Conservation (phyloP, 2,329 filamentous ascomycete species). For the Whalleya microplaca region DNA sequence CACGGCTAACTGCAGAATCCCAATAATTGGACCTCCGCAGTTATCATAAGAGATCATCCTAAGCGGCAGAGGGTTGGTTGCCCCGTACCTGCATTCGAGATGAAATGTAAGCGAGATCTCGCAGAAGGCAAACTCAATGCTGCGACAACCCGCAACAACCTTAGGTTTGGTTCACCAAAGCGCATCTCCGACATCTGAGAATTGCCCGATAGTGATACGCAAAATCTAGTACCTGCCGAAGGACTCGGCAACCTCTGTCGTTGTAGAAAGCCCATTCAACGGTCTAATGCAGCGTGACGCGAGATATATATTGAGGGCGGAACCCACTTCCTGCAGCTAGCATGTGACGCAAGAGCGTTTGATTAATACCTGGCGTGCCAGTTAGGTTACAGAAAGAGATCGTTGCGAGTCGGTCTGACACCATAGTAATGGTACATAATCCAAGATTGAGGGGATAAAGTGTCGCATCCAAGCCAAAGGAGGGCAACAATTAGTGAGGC, state of each 20-base stretch:
- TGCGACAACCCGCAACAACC: slow-evolving; percentile 22
- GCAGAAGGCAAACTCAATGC: slow-evolving; percentile 16
- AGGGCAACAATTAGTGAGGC: too few species aligned
- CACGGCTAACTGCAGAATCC: slow-evolving; percentile 23
- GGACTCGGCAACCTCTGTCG: not conserved
- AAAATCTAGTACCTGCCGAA: not conserved
- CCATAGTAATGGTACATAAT: not conserved
- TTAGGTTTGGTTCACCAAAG: slow-evolving; percentile 2
- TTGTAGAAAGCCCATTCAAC: not conserved
- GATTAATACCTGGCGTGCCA: too few species aligned
- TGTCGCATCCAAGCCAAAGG: too few species aligned
- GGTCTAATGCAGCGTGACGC: not conserved
- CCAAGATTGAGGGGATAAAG: not conserved
- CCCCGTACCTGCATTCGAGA: slow-evolving; percentile 27
- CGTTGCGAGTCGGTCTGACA: not conserved
- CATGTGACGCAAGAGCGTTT: not conserved
- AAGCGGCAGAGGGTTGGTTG: slow-evolving; percentile 3
- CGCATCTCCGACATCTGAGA: slow-evolving; percentile 8
- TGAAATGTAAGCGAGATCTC: slow-evolving; percentile 21
- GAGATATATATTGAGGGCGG: too few species aligned
- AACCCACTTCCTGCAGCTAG: not conserved
- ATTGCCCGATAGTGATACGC: not conserved
- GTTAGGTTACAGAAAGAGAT: not conserved
- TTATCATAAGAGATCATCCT: slow-evolving; percentile 8
- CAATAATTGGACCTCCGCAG: slow-evolving; percentile 12